Conservation (phyloP, 768 basidiomycete genomes). For the Mycena haematopus region DNA sequence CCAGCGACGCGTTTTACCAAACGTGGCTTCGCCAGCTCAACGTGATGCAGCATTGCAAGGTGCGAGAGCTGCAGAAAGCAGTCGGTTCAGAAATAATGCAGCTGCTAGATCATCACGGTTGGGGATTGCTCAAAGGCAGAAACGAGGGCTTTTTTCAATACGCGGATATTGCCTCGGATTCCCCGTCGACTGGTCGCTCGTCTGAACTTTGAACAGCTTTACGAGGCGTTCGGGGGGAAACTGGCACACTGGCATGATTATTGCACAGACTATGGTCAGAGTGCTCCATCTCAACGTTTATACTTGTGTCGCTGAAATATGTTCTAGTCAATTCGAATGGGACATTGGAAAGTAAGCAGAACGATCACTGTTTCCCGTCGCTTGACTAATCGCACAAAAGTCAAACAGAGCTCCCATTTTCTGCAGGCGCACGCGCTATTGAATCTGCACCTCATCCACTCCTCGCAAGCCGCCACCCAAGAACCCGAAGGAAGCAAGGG, state of each 20-base stretch:
- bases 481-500: constrained; percentile 39
- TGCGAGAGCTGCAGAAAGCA: constrained; percentile 32
- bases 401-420: constrained; percentile 82
- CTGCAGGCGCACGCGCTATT: constrained; percentile 84
- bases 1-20: constrained; percentile 86
- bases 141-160: constrained; percentile 68
- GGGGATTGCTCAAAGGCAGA: constrained; percentile 82
- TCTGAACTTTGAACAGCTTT: constrained; percentile 75
- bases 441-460: constrained; percentile 88
- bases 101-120: constrained; percentile 71
- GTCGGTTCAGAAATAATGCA: not conserved
- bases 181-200: constrained; percentile 61
- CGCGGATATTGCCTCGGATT: constrained; percentile 70
- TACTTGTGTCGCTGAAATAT: constrained; percentile 6
- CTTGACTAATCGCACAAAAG: constrained; percentile 42
- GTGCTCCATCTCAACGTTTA: constrained; percentile 3
- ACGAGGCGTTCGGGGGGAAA: constrained; percentile 84
- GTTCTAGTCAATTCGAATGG: constrained; percentile 74
- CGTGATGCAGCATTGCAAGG: constrained; percentile 85
- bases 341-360: constrained; percentile 65
- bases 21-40: constrained; percentile 83
- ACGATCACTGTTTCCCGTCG: not conserved
- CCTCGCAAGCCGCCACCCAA: constrained; percentile 61
- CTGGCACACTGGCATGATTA: constrained; percentile 85
- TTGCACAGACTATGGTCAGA: constrained; percentile 72